Conservation (phyloP, 2,329 filamentous ascomycete species). For the Sphaceloma murrayae region DNA sequence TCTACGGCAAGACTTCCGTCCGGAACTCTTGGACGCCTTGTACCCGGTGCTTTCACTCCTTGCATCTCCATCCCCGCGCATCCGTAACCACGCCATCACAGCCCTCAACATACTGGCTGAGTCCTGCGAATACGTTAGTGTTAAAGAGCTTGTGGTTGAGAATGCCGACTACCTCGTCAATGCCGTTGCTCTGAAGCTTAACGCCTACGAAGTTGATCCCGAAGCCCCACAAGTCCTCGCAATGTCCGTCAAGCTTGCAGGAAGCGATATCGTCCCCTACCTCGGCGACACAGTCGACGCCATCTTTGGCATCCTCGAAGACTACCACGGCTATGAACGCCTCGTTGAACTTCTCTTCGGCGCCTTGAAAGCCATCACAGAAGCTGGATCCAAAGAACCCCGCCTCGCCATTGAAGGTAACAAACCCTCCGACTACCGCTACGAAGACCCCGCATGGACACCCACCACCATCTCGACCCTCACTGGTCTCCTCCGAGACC, state of each 20-base stretch:
- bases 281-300: conserved; percentile 84
- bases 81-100: conserved; percentile 74
- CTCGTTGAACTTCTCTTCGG: conserved; percentile 80
- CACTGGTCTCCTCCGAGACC: too few relatives aligned
- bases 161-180: conserved; percentile 98
- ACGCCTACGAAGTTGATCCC: conserved; percentile 84
- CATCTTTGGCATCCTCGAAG: conserved; percentile 86
- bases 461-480: too few relatives aligned
- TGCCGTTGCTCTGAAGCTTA: conserved; percentile 77
- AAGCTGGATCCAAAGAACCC: conserved; percentile 60
- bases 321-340: conserved; percentile 82
- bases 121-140: conserved; percentile 63
- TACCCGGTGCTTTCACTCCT: conserved; percentile 88
- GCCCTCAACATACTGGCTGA: conserved; percentile 71
- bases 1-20: conserved; percentile 59
- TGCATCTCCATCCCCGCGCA: conserved; percentile 55
- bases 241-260: conserved; percentile 89
- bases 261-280: conserved; percentile 71
- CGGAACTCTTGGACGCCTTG: conserved; percentile 80
- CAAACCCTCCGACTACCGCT: neutral
- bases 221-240: conserved; percentile 80
- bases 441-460: too few relatives aligned
- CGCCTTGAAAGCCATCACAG: conserved; percentile 71
- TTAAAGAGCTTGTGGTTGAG: conserved; percentile 70
- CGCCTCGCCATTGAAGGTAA: conserved; percentile 37